Base-by-base conservation (phyloP, 345 rosid genomes). In the Rhodamnia argentea region DNA sequence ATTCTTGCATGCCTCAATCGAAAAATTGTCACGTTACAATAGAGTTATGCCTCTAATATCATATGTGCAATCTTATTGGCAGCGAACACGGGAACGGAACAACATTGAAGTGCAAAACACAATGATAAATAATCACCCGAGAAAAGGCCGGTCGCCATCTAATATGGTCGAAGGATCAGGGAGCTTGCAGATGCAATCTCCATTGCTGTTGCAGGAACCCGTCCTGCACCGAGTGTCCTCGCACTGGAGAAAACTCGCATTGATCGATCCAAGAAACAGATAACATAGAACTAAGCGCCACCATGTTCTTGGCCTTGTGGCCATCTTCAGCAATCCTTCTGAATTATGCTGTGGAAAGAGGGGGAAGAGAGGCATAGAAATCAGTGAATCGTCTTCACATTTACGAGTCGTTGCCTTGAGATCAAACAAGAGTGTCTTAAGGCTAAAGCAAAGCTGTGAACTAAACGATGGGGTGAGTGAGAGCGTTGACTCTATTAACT, bases 91-190 rank as follows among this genome's bases (percentile, higher is more conserved):
- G 78, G 44, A 70, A 37, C 47, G 47, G 84, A 55, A 14, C 27
- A 24, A 59, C 40, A 52, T 18, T 60, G 27, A 52, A 47, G 40
- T 51, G 7, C 20, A 18, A 84, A 52, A 82, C 5, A 1, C 10
- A 64, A 40, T 47, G 47, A 70, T 70, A 70, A 70, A 70, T 44
- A 27, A 84, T 13, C 86, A 84, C 90, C 92, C 86, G 37, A 89
- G 90, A 85, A 90, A 90, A 4, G 75, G 84, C 29, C 90, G 92
- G 83, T 89, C 86, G 1, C 92, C 92, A 44, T 87, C 90, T 75
- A 89, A 87, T 55, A 90, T 85, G 62, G 89, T 87, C 52, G 89
- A 90, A 75, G 92, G 89, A 87, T 89, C 87, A 23, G 92, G 92
- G 9, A 83, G 70, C 70, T 89, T 54, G 44, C 90, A 90, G 86